phyloP scores from a whole-genome alignment of 768 basidiomycete species.

The Boletus sensibilis region DNA sequence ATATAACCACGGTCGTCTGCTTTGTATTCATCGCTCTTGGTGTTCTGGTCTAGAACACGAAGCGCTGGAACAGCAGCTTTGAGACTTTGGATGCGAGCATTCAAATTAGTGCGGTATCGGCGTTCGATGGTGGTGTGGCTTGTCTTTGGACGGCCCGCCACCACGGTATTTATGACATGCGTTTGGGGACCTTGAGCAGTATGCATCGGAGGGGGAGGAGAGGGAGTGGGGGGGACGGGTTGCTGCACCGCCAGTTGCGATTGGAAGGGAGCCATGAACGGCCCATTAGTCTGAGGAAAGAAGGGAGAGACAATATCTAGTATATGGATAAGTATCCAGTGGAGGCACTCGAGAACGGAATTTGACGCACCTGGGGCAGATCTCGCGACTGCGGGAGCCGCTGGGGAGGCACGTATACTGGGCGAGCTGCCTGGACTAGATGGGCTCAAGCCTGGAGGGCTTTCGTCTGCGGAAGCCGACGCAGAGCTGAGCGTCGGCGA shows the following conservation, averaged over 20 bases:
- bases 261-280: slow-evolving; percentile 37
- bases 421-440: slow-evolving; percentile 29
- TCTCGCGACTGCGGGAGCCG: slow-evolving; percentile 22
- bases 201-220: slow-evolving; percentile 36
- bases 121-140: slow-evolving; percentile 89
- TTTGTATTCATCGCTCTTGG: slow-evolving; percentile 42
- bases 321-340: slow-evolving; percentile 15
- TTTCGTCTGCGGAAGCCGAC: slow-evolving; percentile 33
- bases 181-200: slow-evolving; percentile 24
- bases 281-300: slow-evolving; percentile 13
- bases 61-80: slow-evolving; percentile 82
- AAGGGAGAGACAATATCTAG: slow-evolving; percentile 23
- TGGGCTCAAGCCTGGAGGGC: slow-evolving; percentile 19
- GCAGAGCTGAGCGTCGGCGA: slow-evolving; percentile 33
- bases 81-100: slow-evolving; percentile 79
- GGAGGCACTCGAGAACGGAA: background rate
- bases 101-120: slow-evolving; percentile 84
- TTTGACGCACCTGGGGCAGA: slow-evolving; percentile 19
- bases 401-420: slow-evolving; percentile 34
- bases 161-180: slow-evolving; percentile 18
- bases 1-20: slow-evolving; percentile 86
- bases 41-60: slow-evolving; percentile 64
- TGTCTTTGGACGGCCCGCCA: slow-evolving; percentile 52
- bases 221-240: slow-evolving; percentile 39
- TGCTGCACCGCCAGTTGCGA: slow-evolving; percentile 25